Conservation (phyloP, 2,329 filamentous ascomycete species). For the Sordariomycetes sp. region DNA sequence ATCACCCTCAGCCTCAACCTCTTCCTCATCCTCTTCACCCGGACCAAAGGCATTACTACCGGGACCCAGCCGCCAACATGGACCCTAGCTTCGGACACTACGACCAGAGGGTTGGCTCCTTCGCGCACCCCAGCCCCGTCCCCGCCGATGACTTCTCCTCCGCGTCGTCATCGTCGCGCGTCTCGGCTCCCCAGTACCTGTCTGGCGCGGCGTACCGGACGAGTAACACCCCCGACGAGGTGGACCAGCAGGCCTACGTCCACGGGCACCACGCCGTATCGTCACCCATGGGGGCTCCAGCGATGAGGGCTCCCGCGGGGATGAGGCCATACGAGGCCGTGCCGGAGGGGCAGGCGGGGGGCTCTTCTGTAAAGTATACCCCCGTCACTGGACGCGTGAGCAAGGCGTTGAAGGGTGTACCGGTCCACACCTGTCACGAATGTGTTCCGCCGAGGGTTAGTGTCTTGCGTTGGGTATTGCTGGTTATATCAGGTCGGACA, state of each 20-base stretch:
- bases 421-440: constrained; percentile 38
- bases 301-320: constrained; percentile 9
- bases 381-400: constrained; percentile 43
- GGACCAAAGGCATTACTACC: not conserved
- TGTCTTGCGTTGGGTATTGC: not conserved
- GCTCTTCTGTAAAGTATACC: constrained; percentile 33
- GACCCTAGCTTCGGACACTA: not conserved
- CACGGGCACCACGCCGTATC: constrained; percentile 12
- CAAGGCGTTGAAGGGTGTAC: constrained; percentile 45
- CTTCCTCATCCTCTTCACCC: not conserved
- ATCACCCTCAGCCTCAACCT: not conserved
- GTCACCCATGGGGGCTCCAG: constrained; percentile 9
- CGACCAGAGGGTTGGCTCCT: not conserved
- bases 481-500: not conserved
- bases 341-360: not conserved
- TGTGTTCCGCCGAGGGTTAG: constrained; percentile 6
- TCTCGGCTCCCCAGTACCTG: constrained; percentile 2
- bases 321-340: constrained; percentile 21
- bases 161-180: not conserved
- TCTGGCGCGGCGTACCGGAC: constrained; percentile 18
- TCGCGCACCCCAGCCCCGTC: not conserved
- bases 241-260: constrained; percentile 24
- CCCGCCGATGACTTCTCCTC: not conserved
- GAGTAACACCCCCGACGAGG: constrained; percentile 33
- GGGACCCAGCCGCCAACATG: not conserved